These are phyloP conservation scores for Xylariaceae sp. DNA, from an alignment of 2,329 filamentous ascomycete genomes.

Conservation along the genomic window DNA sequence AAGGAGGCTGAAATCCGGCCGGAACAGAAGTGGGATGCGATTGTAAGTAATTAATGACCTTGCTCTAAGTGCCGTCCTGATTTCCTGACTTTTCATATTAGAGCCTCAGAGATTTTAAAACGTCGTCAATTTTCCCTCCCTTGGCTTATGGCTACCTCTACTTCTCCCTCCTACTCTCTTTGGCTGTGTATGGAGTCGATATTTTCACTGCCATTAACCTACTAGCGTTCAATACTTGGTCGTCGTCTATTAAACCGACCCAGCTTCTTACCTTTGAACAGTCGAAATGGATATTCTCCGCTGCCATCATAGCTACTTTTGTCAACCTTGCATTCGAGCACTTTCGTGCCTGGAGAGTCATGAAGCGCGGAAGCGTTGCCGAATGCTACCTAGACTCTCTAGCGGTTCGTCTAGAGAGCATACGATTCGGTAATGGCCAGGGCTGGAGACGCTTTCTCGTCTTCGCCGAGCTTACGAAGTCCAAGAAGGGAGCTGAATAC, in stretches of 20 bases:
- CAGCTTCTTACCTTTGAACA: conserved; percentile 72
- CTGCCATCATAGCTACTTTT: conserved; percentile 90
- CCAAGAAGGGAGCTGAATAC: conserved; percentile 88
- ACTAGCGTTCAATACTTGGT: conserved; percentile 87
- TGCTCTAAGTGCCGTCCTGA: background rate
- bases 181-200: conserved; percentile 87
- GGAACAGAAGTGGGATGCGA: conserved; percentile 95
- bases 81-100: conserved; percentile 22
- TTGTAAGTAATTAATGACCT: conserved; percentile 61
- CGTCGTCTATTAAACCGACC: conserved; percentile 77
- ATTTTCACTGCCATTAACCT: conserved; percentile 93
- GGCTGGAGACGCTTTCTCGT: conserved; percentile 93
- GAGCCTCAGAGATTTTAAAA: conserved; percentile 78
- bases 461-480: conserved; percentile 88
- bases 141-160: conserved; percentile 87
- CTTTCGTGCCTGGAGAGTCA: conserved; percentile 78
- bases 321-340: conserved; percentile 82
- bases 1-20: conserved; percentile 71
- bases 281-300: conserved; percentile 93
- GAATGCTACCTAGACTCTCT: conserved; percentile 90
- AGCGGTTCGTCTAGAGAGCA: conserved; percentile 82
- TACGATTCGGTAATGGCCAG: conserved; percentile 73
- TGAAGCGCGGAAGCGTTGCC: conserved; percentile 83
- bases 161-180: conserved; percentile 76
- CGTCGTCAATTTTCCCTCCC: conserved; percentile 74